Percentiles rank a stretch among this genome's conserved stretches.
Evolutionary conservation across 441 rosid genomes (phyloP).

Genomic region (Croton laevigatus): DNA sequence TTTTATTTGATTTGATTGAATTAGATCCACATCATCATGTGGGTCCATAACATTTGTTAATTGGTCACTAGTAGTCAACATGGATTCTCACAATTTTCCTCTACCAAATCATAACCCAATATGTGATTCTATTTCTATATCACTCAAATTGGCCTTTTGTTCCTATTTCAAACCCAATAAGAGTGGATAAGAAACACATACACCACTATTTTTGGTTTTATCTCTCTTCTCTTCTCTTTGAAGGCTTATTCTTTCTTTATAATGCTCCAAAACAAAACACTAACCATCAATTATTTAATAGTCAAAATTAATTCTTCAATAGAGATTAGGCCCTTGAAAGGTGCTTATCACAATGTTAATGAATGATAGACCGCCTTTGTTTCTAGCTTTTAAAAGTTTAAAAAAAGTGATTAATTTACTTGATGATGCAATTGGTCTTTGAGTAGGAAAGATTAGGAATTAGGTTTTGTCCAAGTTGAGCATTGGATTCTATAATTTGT

Average conservation of each 20-base stretch:
- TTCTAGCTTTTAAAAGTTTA: slow-evolving; percentile 1
- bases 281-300: not conserved
- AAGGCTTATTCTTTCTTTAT: not conserved
- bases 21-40: not conserved
- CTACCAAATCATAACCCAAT: slow-evolving; percentile 4
- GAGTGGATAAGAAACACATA: slow-evolving; percentile 9
- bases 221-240: not conserved
- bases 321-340: not conserved
- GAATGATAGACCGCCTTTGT: not conserved
- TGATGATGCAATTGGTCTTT: not conserved
- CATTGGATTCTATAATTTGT: slow-evolving; percentile 29
- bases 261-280: not conserved
- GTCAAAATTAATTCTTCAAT: not conserved
- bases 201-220: not conserved
- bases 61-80: not conserved
- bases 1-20: not conserved
- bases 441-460: not conserved
- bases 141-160: not conserved
- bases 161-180: slow-evolving; percentile 5
- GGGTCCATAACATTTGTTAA: not conserved
- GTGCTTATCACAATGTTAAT: not conserved
- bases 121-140: not conserved
- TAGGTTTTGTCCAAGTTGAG: not conserved
- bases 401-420: not conserved
- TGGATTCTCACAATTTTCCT: not conserved